These are phyloP conservation scores for Candida nitratophila DNA, from an alignment of 805 yeast genomes.

Conservation along the genomic window DNA sequence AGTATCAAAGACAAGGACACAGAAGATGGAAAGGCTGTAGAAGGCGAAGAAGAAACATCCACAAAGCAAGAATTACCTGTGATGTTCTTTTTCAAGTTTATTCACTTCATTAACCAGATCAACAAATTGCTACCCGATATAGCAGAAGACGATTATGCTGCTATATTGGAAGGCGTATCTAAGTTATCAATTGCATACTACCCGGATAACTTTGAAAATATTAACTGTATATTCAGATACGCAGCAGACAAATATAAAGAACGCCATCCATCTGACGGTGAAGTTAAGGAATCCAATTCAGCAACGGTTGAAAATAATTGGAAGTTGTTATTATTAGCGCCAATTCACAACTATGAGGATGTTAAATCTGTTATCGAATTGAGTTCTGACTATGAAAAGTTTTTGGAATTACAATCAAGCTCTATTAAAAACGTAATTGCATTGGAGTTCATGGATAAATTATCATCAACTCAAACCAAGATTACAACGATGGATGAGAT, in stretches of 20 bases:
- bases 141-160: constrained; percentile 58
- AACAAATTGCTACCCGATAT: constrained; percentile 55
- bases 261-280: constrained; percentile 13
- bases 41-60: too few species aligned
- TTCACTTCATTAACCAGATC: constrained; percentile 54
- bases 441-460: constrained; percentile 50
- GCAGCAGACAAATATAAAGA: constrained; percentile 33
- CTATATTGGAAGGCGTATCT: constrained; percentile 58
- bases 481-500: constrained; percentile 42
- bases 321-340: constrained; percentile 39
- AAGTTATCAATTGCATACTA: constrained; percentile 61
- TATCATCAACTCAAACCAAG: constrained; percentile 34
- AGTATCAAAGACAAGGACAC: constrained; percentile 3
- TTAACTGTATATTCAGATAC: constrained; percentile 55
- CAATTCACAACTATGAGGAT: constrained; percentile 36
- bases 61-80: constrained; percentile 3
- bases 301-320: constrained; percentile 29
- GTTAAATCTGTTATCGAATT: constrained; percentile 28
- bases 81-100: constrained; percentile 54
- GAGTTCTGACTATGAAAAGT: constrained; percentile 42
- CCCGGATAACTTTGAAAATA: constrained; percentile 50
- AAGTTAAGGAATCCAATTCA: constrained; percentile 19
- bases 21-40: constrained; percentile 6
- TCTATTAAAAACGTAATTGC: constrained; percentile 52
- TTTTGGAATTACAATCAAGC: constrained; percentile 46